phyloP scores from a whole-genome alignment of 805 yeast genomes.

The Metschnikowia kunwiensis region DNA sequence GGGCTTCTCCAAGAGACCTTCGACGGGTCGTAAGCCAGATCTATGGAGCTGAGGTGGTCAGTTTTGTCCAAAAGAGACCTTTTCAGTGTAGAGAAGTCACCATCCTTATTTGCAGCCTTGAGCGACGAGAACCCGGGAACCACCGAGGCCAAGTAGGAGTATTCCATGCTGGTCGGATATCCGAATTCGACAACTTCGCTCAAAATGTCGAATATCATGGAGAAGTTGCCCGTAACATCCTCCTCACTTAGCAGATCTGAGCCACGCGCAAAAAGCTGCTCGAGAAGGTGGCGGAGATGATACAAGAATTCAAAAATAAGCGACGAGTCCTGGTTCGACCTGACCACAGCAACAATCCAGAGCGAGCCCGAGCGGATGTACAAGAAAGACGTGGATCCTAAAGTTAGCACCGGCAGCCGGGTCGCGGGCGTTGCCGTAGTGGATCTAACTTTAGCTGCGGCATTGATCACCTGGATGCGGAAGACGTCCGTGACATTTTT shows the following conservation, averaged over 20 bases:
- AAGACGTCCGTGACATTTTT: conserved; percentile 82
- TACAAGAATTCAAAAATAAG: conserved; percentile 74
- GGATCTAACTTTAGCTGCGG: conserved; percentile 28
- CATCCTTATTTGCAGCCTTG: conserved; percentile 3
- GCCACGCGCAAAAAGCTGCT: conserved; percentile 24
- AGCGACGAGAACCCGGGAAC: conserved; percentile 15
- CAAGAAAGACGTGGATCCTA: conserved; percentile 90
- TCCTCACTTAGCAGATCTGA: conserved; percentile 25
- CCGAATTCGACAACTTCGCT: conserved; percentile 80
- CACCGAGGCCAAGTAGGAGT: conserved; percentile 17
- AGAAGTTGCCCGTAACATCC: conserved; percentile 61
- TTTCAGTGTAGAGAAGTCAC: conserved; percentile 3
- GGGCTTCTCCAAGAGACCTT: conserved; percentile 63
- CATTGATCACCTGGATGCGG: conserved; percentile 84
- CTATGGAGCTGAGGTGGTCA: conserved; percentile 6
- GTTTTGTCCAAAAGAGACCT: conserved; percentile 9
- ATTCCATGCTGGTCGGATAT: conserved; percentile 66
- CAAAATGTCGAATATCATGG: conserved; percentile 67
- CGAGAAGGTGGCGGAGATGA: conserved; percentile 54
- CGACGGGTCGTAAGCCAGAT: conserved; percentile 16
- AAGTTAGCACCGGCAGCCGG: conserved; percentile 55
- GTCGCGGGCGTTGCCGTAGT: conserved; percentile 22
- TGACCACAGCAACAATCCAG: conserved; percentile 85
- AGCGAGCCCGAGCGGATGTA: conserved; percentile 61
- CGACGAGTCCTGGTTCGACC: conserved; percentile 85